Base-by-base conservation (phyloP, 768 basidiomycete species). In the Russula olivacea region DNA sequence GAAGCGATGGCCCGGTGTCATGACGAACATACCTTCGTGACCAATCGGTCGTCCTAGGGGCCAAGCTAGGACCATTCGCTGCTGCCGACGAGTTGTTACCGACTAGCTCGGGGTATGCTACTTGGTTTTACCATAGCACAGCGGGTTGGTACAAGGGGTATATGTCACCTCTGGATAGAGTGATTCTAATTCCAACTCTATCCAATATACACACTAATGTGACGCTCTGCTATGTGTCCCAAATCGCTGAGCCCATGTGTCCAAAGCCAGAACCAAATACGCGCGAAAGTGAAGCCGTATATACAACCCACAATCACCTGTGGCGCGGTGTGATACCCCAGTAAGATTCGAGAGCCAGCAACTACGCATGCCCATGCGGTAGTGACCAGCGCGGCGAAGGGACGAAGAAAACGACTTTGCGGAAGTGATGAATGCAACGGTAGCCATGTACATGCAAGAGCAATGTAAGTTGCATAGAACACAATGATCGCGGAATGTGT, bases 401-500 rank as follows among this genome's bases (percentile, higher is more conserved):
- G 61, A n/a, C 85, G 80, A 43, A 75, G 74, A 23, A 68, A 45
- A 10, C 73, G 36, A 21, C 68, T 64, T n/a, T 70, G 57, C 12
- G 81, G 80, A 40, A 90, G 72, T 4, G 79, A 78, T 23, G 77
- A 72, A 68, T 90, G 88, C 15, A 83, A 63, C 2, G 87, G 87
- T 15, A 89, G 79, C 69, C 79, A 78, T 6, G 75, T 23, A 67
- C 80, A 82, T 14, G 87, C 83, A 12, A 90, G 75, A 14, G 79
- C 66, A 28, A 84, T 79, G 69, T 83, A 91, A 2, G 79, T 76
- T 10, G 82, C 84, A 69, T 81, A 87, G 74, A 79, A 91, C 2
- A 79, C 77, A 67, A 88, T 88, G 6, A 78, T 76, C 11, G 88
- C 84, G 12, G 89, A 86, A 72, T 92, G 90, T 6, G 90, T 91